These are phyloP conservation scores for Parachaetomium inaequale DNA, from an alignment of 495 filamentous ascomycete genomes.

Conservation along the genomic window DNA sequence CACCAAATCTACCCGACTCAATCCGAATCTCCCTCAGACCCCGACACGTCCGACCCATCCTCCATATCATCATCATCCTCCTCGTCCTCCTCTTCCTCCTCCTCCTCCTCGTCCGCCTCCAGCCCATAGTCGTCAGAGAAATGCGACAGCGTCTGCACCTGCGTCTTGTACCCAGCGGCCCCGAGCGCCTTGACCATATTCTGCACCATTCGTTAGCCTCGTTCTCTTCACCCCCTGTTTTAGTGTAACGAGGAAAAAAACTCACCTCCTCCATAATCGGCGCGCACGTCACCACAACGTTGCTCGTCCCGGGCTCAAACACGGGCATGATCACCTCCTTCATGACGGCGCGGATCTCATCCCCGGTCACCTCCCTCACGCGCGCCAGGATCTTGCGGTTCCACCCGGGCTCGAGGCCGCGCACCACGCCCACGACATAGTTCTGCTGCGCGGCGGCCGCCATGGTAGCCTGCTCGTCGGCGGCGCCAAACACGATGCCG, in stretches of 20 bases:
- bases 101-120: constrained; percentile 63
- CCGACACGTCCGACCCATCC: neutral
- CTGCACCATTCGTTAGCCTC: constrained; percentile 41
- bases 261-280: constrained; percentile 79
- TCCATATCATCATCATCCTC: constrained; percentile 49
- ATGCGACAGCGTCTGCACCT: constrained; percentile 67
- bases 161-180: constrained; percentile 70
- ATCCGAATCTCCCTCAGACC: constrained; percentile 4
- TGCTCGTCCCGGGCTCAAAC: constrained; percentile 71
- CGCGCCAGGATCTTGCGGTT: constrained; percentile 68
- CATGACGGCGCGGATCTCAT: constrained; percentile 74
- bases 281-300: constrained; percentile 85
- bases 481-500: constrained; percentile 76
- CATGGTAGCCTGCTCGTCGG: constrained; percentile 83
- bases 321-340: constrained; percentile 70
- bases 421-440: constrained; percentile 77
- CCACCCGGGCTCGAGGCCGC: constrained; percentile 73
- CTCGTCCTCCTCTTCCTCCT: constrained; percentile 61
- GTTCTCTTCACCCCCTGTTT: neutral
- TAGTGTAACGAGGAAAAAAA: constrained; percentile 12
- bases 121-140: constrained; percentile 94
- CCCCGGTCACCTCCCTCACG: constrained; percentile 69
- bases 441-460: constrained; percentile 71
- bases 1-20: neutral
- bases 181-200: constrained; percentile 67